phyloP scores from a whole-genome alignment of 108 stramenopile genomes.

The Aurantiochytrium sp. region DNA sequence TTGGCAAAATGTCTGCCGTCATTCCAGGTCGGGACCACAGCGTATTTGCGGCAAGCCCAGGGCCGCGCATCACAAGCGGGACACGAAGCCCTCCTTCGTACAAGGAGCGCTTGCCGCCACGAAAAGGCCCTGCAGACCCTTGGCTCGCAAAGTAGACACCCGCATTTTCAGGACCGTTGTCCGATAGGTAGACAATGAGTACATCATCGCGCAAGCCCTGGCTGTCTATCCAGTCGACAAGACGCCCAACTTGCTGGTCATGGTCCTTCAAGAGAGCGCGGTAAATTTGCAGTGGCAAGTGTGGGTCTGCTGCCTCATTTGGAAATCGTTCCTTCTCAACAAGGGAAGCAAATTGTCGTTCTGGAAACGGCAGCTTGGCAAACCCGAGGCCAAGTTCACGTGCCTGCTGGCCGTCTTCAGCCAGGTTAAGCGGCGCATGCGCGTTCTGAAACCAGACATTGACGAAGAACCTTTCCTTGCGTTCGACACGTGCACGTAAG shows the following conservation, averaged over 20 bases:
- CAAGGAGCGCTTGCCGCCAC: constrained; percentile 3
- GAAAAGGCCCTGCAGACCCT: not conserved
- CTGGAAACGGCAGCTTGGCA: not conserved
- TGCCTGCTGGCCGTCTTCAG: not conserved
- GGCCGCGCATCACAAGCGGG: not conserved
- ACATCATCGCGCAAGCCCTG: not conserved
- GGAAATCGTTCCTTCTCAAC: not conserved
- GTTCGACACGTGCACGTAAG: not conserved
- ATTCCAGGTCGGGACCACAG: not conserved
- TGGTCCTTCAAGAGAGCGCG: not conserved
- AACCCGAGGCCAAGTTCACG: not conserved
- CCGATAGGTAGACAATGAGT: not conserved
- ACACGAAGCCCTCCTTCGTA: not conserved
- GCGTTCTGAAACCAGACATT: not conserved
- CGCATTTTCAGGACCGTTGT: not conserved
- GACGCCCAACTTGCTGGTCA: not conserved
- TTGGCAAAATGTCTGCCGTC: not conserved
- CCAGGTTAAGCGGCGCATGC: not conserved
- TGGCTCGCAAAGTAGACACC: not conserved
- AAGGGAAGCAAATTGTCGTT: not conserved
- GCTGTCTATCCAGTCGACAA: not conserved
- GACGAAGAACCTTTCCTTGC: not conserved
- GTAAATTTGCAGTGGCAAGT: not conserved
- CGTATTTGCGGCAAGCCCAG: not conserved
- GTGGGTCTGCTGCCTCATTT: not conserved